phyloP scores from a whole-genome alignment of 768 basidiomycete genomes.

The Auricularia sp. region DNA sequence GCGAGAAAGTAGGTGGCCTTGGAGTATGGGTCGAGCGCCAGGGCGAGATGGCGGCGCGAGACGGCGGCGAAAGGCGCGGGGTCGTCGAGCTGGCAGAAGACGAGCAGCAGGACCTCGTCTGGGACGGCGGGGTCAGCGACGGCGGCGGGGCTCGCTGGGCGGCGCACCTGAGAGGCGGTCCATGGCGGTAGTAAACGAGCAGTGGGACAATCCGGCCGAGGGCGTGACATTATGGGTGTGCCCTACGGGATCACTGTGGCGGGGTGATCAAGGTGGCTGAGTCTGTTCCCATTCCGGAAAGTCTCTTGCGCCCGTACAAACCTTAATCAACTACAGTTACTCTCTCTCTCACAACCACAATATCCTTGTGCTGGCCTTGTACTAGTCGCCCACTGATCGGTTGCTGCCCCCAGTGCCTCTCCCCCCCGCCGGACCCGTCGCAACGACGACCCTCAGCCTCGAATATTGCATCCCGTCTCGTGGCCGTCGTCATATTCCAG shows the following conservation, averaged over 20 bases:
- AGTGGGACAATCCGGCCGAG: background rate
- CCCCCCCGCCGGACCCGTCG: too few species aligned
- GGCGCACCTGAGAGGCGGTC: background rate
- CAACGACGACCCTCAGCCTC: too few species aligned
- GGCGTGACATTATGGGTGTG: background rate
- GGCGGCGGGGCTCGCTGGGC: background rate
- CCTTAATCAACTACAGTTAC: too few species aligned
- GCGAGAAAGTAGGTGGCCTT: constrained; percentile 69
- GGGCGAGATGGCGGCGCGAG: constrained; percentile 47
- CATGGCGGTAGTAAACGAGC: background rate
- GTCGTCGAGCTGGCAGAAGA: constrained; percentile 63
- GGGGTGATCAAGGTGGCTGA: background rate
- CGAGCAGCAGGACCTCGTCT: constrained; percentile 62
- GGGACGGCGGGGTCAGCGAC: background rate
- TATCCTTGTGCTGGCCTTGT: too few species aligned
- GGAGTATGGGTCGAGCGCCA: constrained; percentile 66
- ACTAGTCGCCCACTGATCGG: too few species aligned
- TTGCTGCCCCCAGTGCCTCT: too few species aligned
- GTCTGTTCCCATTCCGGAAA: too few species aligned
- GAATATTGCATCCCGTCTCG: too few species aligned
- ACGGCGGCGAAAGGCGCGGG: constrained; percentile 49
- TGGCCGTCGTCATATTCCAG: too few species aligned
- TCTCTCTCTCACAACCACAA: too few species aligned
- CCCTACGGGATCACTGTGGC: background rate
- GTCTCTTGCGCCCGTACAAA: too few species aligned